These are phyloP conservation scores for Tephrocybe rancida DNA, from an alignment of 768 basidiomycete species.

Conservation along the genomic window DNA sequence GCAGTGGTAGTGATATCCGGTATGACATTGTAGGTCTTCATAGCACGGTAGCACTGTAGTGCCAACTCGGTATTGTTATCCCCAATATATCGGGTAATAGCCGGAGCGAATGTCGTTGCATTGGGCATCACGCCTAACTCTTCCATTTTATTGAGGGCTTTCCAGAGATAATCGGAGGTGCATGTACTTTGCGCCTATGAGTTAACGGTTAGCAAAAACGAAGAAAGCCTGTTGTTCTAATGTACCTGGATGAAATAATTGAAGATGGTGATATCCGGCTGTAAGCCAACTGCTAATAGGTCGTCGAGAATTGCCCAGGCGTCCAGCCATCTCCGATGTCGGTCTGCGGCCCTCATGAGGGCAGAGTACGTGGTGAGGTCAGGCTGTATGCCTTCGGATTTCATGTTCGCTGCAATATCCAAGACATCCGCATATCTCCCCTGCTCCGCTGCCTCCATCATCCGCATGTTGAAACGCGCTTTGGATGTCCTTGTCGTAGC, in stretches of 20 bases:
- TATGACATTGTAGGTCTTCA: conserved; percentile 52
- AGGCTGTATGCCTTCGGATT: conserved; percentile 51
- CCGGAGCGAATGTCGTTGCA: conserved; percentile 50
- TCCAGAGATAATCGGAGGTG: conserved; percentile 43
- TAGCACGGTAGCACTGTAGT: conserved; percentile 59
- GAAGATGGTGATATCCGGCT: conserved; percentile 53
- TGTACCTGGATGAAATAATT: conserved; percentile 62
- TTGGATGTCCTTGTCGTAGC: conserved; percentile 17
- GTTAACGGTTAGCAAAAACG: conserved; percentile 3
- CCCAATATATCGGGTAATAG: conserved; percentile 49
- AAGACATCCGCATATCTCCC: conserved; percentile 43
- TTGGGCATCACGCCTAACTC: conserved; percentile 50
- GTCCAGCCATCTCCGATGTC: conserved; percentile 45
- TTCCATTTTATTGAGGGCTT: conserved; percentile 58
- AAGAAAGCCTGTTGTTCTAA: conserved; percentile 13
- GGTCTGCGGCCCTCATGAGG: conserved; percentile 52
- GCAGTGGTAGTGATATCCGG: conserved; percentile 54
- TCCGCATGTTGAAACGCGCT: conserved; percentile 33
- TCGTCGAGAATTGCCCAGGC: conserved; percentile 71
- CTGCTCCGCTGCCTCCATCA: conserved; percentile 38
- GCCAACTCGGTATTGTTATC: conserved; percentile 66
- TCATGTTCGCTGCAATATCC: conserved; percentile 57
- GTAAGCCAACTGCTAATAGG: conserved; percentile 55
- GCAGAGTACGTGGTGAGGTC: conserved; percentile 57
- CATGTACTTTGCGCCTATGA: conserved; percentile 48